Percentiles rank a stretch among this genome's conserved stretches.
These are phyloP conservation scores for Solanum bulbocastanum DNA, from an alignment of 257 asterid genomes.

Conservation along the genomic window DNA sequence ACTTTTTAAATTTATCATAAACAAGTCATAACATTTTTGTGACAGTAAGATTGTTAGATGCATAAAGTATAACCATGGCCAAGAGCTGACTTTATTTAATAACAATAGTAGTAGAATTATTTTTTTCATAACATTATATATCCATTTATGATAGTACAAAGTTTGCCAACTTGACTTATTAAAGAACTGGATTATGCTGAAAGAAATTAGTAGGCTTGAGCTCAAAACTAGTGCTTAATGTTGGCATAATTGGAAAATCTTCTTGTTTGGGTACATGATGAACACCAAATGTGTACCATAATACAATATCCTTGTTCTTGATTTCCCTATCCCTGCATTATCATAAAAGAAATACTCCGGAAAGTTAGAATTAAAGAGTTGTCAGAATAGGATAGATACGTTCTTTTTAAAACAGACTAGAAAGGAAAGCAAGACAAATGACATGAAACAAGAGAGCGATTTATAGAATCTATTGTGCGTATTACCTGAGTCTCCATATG, in stretches of 20 bases:
- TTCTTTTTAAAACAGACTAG: too few relatives aligned
- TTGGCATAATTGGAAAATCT: slow-evolving; percentile 58
- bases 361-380: too few relatives aligned
- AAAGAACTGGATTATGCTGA: slow-evolving; percentile 48
- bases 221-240: slow-evolving; percentile 27
- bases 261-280: slow-evolving; percentile 60
- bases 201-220: slow-evolving; percentile 54
- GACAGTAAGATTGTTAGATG: too few relatives aligned
- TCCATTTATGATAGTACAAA: background rate
- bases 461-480: background rate
- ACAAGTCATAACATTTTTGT: too few relatives aligned
- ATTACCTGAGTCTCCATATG: slow-evolving; percentile 34
- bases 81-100: background rate
- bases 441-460: background rate
- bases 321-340: slow-evolving; percentile 40
- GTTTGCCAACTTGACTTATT: background rate
- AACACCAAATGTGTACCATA: slow-evolving; percentile 56
- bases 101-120: background rate
- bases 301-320: slow-evolving; percentile 43
- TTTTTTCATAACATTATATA: background rate
- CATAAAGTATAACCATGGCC: too few relatives aligned
- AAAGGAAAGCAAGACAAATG: rapidly evolving
- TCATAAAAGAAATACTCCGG: too few relatives aligned
- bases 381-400: too few relatives aligned
- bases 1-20: too few relatives aligned